A percentile compares a stretch with the other conserved stretches of the same genome.
Evolutionary conservation across 2,329 filamentous ascomycete genomes (phyloP).

Genomic region (Pyrenochaeta sp.): DNA sequence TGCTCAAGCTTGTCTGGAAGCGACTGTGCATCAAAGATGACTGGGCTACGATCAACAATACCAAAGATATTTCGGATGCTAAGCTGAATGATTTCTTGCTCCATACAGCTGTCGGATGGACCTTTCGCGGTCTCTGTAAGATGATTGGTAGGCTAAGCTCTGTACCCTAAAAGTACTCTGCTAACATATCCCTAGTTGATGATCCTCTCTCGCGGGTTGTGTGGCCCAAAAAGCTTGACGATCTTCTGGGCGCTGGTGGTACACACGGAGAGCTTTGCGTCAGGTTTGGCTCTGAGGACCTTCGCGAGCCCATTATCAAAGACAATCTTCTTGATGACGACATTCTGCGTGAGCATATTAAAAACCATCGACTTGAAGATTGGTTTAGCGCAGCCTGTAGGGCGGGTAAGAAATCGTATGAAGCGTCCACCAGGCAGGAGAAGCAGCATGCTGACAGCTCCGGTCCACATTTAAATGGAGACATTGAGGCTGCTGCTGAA

Average conservation of each 20-base stretch:
- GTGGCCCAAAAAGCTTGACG: conserved; percentile 29
- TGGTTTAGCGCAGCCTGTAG: conserved; percentile 66
- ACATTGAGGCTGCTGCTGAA: conserved; percentile 9
- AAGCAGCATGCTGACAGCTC: conserved; percentile 18
- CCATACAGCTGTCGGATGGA: conserved; percentile 72
- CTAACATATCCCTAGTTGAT: conserved; percentile 22
- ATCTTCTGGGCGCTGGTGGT: conserved; percentile 55
- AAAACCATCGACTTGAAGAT: conserved; percentile 72
- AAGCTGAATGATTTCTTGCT: conserved; percentile 69
- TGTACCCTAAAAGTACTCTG: not conserved
- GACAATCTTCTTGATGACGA: conserved; percentile 79
- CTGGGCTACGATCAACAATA: conserved; percentile 83
- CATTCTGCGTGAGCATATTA: conserved; percentile 69
- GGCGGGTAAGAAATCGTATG: conserved; percentile 47
- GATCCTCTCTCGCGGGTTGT: conserved; percentile 20
- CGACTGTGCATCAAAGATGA: conserved; percentile 84
- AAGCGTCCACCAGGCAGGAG: conserved; percentile 18
- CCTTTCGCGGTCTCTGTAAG: conserved; percentile 70
- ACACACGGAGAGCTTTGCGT: conserved; percentile 68
- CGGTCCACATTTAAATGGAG: not conserved
- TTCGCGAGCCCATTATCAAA: conserved; percentile 72
- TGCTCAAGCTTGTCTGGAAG: conserved; percentile 80
- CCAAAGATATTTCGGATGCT: conserved; percentile 74
- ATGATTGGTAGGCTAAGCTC: conserved; percentile 63
- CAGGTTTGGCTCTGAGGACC: conserved; percentile 62